Evolutionary conservation across 495 filamentous ascomycete species (phyloP).

Genomic region (Penicillium arizonense): DNA sequence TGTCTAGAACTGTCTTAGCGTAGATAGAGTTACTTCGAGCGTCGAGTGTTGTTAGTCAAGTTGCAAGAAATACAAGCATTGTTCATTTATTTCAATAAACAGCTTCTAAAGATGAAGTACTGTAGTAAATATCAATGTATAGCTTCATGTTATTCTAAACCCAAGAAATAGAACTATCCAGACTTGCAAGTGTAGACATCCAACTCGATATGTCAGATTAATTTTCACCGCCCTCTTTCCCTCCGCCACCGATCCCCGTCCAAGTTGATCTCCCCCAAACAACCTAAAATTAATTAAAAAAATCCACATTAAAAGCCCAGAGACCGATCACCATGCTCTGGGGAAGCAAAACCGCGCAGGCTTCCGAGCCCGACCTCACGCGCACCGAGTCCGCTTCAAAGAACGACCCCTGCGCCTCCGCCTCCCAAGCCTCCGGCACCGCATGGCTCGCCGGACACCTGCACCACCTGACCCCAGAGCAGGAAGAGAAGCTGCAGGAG

Average conservation of each 20-base stretch:
- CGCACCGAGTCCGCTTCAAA: slow-evolving; percentile 29
- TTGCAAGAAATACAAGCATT: too few species aligned
- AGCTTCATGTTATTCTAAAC: too few species aligned
- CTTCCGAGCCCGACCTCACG: slow-evolving; percentile 25
- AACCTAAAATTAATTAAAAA: not conserved
- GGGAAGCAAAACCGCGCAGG: slow-evolving; percentile 35
- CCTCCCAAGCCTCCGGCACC: slow-evolving; percentile 39
- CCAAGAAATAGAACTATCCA: too few species aligned
- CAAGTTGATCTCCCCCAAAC: not conserved
- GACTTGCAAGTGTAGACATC: too few species aligned
- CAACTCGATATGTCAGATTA: not conserved
- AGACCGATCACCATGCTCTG: slow-evolving; percentile 30
- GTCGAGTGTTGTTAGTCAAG: too few species aligned
- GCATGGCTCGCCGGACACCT: slow-evolving; percentile 63
- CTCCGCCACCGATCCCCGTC: not conserved
- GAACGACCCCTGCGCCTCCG: slow-evolving; percentile 42
- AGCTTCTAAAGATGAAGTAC: too few species aligned
- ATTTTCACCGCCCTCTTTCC: slow-evolving; percentile 8
- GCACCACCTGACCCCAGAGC: slow-evolving; percentile 66
- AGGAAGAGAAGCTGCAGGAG: slow-evolving; percentile 59
- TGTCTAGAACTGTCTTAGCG: too few species aligned
- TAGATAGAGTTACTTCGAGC: too few species aligned
- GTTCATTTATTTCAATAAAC: too few species aligned
- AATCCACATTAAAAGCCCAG: not conserved
- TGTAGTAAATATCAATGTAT: too few species aligned